A percentile compares a stretch with the other conserved stretches of the same genome.
phyloP scores from a whole-genome alignment of 177 flowering plant genomes.

The Vitis hybrid region DNA sequence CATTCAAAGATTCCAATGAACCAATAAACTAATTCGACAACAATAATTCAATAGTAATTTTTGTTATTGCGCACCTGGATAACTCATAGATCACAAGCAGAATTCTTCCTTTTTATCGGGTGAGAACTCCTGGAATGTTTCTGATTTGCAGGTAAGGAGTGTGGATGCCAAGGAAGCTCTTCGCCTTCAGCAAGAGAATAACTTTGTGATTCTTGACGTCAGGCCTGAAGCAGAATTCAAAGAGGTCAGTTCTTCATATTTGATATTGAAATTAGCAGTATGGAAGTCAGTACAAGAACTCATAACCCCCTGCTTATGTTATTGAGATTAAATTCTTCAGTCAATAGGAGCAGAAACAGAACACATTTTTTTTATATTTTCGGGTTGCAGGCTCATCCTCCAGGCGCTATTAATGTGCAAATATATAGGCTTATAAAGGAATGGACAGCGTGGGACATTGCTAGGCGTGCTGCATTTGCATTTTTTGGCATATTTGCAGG shows the following conservation, averaged over 20 bases:
- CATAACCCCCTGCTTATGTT: not conserved
- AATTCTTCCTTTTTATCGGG: not conserved
- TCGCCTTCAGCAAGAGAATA: conserved; percentile 86
- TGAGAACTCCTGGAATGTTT: not conserved
- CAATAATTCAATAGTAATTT: no score
- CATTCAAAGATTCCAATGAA: no score
- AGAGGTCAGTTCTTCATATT: conserved; percentile 47
- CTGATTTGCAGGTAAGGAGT: conserved; percentile 70
- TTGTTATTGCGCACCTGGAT: no score
- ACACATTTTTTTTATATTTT: not conserved
- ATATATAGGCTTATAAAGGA: conserved; percentile 94
- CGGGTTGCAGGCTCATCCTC: conserved; percentile 70
- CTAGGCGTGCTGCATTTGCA: conserved; percentile 95
- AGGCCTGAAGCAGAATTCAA: conserved; percentile 93
- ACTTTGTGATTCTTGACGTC: conserved; percentile 94
- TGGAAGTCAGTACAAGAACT: not conserved
- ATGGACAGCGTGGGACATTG: conserved; percentile 99
- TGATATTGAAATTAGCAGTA: no score
- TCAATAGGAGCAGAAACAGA: not conserved
- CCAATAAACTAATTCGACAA: no score
- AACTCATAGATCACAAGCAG: not conserved
- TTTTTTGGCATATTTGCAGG: conserved; percentile 97
- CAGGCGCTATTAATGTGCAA: conserved; percentile 90
- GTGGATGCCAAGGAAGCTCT: conserved; percentile 93
- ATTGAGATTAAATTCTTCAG: no score